Conservation (phyloP, 2,329 filamentous ascomycete genomes). For the Sphaceloma murrayae region DNA sequence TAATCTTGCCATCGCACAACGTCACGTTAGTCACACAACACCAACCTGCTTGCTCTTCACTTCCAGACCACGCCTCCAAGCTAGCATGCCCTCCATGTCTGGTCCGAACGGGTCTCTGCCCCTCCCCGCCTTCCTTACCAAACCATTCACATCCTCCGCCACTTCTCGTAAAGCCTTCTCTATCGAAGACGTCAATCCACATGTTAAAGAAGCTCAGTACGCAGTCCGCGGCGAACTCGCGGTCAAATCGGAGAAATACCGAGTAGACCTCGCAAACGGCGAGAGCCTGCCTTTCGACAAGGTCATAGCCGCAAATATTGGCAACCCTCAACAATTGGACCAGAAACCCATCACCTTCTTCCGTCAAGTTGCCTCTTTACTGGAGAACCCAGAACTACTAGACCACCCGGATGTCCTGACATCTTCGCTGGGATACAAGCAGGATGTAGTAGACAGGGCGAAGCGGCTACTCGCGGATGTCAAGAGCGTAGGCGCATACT, state of each 20-base stretch:
- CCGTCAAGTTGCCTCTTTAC: slow-evolving; percentile 83
- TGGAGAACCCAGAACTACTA: slow-evolving; percentile 81
- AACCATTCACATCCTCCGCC: slow-evolving; percentile 16
- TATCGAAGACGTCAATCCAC: slow-evolving; percentile 82
- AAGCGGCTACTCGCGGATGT: slow-evolving; percentile 70
- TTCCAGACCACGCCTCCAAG: not conserved
- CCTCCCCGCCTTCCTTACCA: slow-evolving; percentile 9
- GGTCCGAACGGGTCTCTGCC: slow-evolving; percentile 10
- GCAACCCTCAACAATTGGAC: slow-evolving; percentile 96
- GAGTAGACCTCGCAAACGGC: slow-evolving; percentile 54
- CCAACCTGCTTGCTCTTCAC: not conserved
- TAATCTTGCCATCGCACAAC: not conserved
- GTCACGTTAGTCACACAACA: no score
- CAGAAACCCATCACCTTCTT: slow-evolving; percentile 99
- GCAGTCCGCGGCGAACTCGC: slow-evolving; percentile 94
- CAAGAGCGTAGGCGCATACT: slow-evolving; percentile 92
- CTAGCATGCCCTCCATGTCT: slow-evolving; percentile 1
- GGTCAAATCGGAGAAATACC: slow-evolving; percentile 84
- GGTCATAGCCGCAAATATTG: slow-evolving; percentile 74
- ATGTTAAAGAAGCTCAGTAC: slow-evolving; percentile 82
- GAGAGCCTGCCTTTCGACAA: slow-evolving; percentile 34
- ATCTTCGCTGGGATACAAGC: slow-evolving; percentile 71
- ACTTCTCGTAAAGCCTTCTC: slow-evolving; percentile 40
- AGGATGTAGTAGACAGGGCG: slow-evolving; percentile 78
- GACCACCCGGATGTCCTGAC: slow-evolving; percentile 73